phyloP scores from a whole-genome alignment of 1,284 basidiomycete genomes.

The Ganoderma boninense region DNA sequence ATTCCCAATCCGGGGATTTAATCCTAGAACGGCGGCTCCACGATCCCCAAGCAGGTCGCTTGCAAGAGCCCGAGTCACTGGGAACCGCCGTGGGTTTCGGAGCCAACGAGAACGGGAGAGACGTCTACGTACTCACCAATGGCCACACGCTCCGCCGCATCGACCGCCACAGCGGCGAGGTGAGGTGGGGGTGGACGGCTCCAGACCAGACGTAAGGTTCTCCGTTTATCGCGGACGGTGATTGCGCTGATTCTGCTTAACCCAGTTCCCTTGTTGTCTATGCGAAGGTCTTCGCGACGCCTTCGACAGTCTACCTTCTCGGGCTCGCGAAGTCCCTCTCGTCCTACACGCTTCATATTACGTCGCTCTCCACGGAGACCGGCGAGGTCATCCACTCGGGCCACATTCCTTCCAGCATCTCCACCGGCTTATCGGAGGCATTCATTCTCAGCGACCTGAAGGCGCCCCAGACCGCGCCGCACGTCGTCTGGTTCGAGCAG shows the following conservation, averaged over 20 bases:
- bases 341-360: constrained; percentile 73
- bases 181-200: constrained; percentile 71
- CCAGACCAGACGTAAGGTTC: constrained; percentile 66
- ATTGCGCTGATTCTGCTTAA: constrained; percentile 8
- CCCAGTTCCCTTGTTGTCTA: constrained; percentile 71
- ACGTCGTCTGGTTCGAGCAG: constrained; percentile 75
- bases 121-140: constrained; percentile 66
- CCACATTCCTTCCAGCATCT: constrained; percentile 67
- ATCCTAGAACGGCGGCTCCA: constrained; percentile 74
- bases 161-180: constrained; percentile 55
- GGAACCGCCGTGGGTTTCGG: constrained; percentile 54
- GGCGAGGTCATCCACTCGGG: constrained; percentile 62
- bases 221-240: background rate
- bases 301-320: constrained; percentile 67
- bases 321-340: constrained; percentile 71
- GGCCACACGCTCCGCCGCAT: constrained; percentile 64
- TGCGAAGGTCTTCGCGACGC: constrained; percentile 64
- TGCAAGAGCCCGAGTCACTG: constrained; percentile 58
- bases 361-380: constrained; percentile 61
- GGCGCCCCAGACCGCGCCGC: constrained; percentile 42
- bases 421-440: constrained; percentile 54
- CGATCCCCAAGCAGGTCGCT: constrained; percentile 49
- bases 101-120: constrained; percentile 44
- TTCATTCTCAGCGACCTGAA: constrained; percentile 44
- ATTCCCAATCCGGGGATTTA: constrained; percentile 72